Evolutionary conservation across 768 basidiomycete genomes (phyloP), one percentile per base, ranked within the genome.

Genomic region (Suillus brevipes): DNA sequence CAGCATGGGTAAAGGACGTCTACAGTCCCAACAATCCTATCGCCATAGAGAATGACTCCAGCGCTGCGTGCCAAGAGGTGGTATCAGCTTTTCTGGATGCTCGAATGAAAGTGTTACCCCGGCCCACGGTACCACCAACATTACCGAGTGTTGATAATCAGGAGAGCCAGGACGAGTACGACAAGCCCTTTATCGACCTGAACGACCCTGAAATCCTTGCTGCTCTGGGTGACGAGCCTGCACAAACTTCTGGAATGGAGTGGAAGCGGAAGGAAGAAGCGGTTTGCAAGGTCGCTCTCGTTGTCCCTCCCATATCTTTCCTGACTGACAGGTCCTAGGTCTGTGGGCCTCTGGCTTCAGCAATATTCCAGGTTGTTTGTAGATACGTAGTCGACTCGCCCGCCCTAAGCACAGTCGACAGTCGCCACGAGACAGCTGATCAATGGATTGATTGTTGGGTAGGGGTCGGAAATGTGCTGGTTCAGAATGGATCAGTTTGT

Each of bases 161-260:
- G 70, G 92, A 94, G 66, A 93, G 89, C 67, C 92, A 95, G 71
- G 91, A 94, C 63, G 87, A 89, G 61, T 94, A 87, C 67, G 86
- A 83, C 18, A 78, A 79, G 52, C 70, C 89, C 47, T 84, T 86
- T 65, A 76, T 89, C 56, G 86, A 89, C 62, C 79, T 87, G 28
- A 78, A 84, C 61, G 90, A 92, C 69, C 88, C 87, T 25, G 82
- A 80, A 18, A 72, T 91, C 1, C 70, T 84, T 20, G 87, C 85
- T 36, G 80, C 87, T 8, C 79, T 91, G 8, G 84, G 81, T 20
- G 79, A 76, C 12, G 77, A 73, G 16, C 74, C 65, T 2, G 69
- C 70, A 6, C 63, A 69, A 8, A 45, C 72, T n/a, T 64, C 61
- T 6, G 65, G 72, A 3, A 66, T 70, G n/a, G 74, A 78, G 49